Evolutionary conservation across 2,329 filamentous ascomycete species (phyloP).

Genomic region (Coniella lustricola): DNA sequence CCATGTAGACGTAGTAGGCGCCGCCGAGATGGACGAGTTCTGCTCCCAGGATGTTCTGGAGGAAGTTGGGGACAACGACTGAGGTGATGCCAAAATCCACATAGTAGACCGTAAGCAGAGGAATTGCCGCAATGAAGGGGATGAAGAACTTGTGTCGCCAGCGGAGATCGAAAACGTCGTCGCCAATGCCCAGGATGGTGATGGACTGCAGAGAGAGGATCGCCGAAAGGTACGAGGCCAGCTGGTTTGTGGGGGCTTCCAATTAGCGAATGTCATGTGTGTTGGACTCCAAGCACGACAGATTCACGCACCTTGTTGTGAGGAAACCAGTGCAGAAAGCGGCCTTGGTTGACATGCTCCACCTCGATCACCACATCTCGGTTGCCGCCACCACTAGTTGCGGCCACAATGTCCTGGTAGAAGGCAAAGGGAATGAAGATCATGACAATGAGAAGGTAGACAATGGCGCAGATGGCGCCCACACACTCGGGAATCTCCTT

Average conservation of each 20-base stretch:
- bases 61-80: slow-evolving; percentile 80
- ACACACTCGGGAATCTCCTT: slow-evolving; percentile 89
- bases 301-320: slow-evolving; percentile 68
- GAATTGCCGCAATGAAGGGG: slow-evolving; percentile 85
- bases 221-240: slow-evolving; percentile 90
- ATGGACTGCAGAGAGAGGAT: slow-evolving; percentile 89
- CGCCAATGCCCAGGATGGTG: slow-evolving; percentile 83
- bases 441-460: slow-evolving; percentile 84
- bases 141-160: slow-evolving; percentile 99
- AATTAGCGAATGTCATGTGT: background rate
- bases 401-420: slow-evolving; percentile 95
- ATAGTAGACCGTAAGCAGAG: slow-evolving; percentile 93
- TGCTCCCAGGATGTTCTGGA: slow-evolving; percentile 71
- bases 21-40: slow-evolving; percentile 74
- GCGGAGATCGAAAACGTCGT: slow-evolving; percentile 95
- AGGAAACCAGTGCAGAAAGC: slow-evolving; percentile 84
- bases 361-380: slow-evolving; percentile 73
- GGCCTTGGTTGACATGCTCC: slow-evolving; percentile 69
- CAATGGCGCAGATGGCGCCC: slow-evolving; percentile 86
- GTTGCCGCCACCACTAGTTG: slow-evolving; percentile 89
- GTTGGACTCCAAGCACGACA: background rate
- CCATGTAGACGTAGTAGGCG: slow-evolving; percentile 96
- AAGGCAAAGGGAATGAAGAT: slow-evolving; percentile 95
- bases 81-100: slow-evolving; percentile 97
- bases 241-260: slow-evolving; percentile 38